Conservation (phyloP, 306 rosid genomes). For the Abrus precatorius region DNA sequence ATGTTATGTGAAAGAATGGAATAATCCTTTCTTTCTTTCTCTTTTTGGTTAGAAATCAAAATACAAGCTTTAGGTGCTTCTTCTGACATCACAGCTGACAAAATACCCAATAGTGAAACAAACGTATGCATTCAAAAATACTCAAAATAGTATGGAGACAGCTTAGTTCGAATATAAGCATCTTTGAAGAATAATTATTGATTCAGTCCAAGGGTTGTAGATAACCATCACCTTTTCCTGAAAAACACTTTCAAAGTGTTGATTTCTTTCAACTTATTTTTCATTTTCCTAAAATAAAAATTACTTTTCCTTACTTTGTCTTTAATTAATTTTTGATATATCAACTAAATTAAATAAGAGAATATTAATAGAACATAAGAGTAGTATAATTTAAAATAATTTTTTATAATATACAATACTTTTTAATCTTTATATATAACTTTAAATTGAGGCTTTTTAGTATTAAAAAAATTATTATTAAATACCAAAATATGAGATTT, state of each 20-base stretch:
- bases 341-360: neutral
- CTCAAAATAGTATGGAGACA: neutral
- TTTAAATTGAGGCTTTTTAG: too few species aligned
- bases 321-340: neutral
- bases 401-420: neutral
- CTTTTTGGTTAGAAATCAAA: neutral
- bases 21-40: neutral
- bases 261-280: neutral
- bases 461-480: too few species aligned
- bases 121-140: slow-evolving; percentile 17
- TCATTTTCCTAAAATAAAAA: neutral
- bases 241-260: neutral
- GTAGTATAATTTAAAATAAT: neutral
- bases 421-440: neutral
- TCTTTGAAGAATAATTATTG: slow-evolving; percentile 21
- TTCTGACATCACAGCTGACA: slow-evolving; percentile 9
- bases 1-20: neutral
- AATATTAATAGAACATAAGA: too few species aligned
- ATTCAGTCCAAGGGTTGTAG: neutral
- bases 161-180: slow-evolving; percentile 10
- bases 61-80: slow-evolving; percentile 1
- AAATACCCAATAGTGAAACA: slow-evolving; percentile 13
- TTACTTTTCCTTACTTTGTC: neutral
- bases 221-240: neutral
- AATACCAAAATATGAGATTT: too few species aligned